Conservation (phyloP, 345 rosid species). For the Arabidopsis thaliana region DNA sequence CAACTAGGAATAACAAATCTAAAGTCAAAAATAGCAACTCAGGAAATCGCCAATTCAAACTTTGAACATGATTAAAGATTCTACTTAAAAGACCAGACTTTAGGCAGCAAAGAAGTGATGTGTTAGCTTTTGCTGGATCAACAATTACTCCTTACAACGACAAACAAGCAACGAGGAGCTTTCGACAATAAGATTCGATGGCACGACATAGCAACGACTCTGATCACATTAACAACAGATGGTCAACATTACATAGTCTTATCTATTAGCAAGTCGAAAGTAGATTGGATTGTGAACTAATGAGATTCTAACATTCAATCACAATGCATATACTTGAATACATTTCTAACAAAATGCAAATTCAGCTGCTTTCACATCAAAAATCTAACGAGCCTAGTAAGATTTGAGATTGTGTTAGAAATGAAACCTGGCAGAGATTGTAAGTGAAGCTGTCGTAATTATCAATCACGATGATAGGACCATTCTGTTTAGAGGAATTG, state of each 20-base stretch:
- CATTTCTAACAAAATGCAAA: neutral
- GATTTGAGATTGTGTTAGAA: neutral
- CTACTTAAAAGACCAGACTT: neutral
- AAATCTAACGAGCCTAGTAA: too few species aligned
- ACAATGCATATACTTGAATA: neutral
- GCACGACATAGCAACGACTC: neutral
- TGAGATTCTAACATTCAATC: neutral
- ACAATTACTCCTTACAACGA: neutral
- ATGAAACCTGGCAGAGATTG: conserved; percentile 89
- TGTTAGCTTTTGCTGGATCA: conserved; percentile 1
- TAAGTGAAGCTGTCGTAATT: conserved; percentile 97
- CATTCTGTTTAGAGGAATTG: conserved; percentile 38
- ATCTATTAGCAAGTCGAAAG: neutral
- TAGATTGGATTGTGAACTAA: neutral
- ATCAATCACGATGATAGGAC: conserved; percentile 82
- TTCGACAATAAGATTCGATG: conserved; percentile 2
- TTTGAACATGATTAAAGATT: conserved; percentile 3
- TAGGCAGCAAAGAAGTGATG: neutral
- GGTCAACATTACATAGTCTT: conserved; percentile 8
- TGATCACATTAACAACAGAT: conserved; percentile 10
- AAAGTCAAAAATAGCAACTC: neutral
- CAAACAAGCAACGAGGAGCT: neutral
- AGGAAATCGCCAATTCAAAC: neutral
- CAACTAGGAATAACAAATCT: conserved; percentile 17
- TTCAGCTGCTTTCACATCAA: too few species aligned